Evolutionary conservation across 2,329 filamentous ascomycete genomes (phyloP), one percentile per base, ranked within the genome.

Genomic region (Sporothrix humicola): DNA sequence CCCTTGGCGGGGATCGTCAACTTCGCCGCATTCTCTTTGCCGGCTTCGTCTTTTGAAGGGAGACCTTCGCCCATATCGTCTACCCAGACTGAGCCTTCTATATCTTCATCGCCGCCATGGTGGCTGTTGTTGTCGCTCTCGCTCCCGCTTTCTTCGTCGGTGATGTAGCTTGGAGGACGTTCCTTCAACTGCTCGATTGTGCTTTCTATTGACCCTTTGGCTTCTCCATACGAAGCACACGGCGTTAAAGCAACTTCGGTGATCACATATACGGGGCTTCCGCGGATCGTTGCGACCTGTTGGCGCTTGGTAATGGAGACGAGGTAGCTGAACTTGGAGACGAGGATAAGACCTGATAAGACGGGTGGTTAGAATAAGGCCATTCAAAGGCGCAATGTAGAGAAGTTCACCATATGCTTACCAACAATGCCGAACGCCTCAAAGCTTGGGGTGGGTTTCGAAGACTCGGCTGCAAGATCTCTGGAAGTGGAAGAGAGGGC

Each of bases 221-320:
- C 95, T 59, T 97, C 93, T 56, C 82, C 81, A 78, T 91, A 91
- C 6, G 92, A 95, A 1, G 91, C 89, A 71, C 96, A 90, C 0
- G 96, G 96, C 6, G 97, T 97, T n/a, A 98, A 85, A 7, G 94
- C 92, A 46, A 98, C 93, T 77, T 97, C 93, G 59, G 92, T 96
- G 74, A 98, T 89, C 54, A 94, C 91, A 81, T 97, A 99, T 72
- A 98, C 85, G 0, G 95, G 91, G 72, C 89, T 91, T 6, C 93
- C 94, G 76, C 91, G 90, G 69, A 98, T 90, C 76, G 95, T 91
- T 2, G 96, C 96, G 69, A 98, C 94, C 81, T 97, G 93, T 79
- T 97, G 89, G 65, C 95, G 92, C 73, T 90, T 89, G 26, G 92
- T 94, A 78, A 99, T 97, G 12, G 93, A 92, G 73, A 99, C 88